Evolutionary conservation across 2,329 filamentous ascomycete species (phyloP).

Genomic region (Alternaria atra): DNA sequence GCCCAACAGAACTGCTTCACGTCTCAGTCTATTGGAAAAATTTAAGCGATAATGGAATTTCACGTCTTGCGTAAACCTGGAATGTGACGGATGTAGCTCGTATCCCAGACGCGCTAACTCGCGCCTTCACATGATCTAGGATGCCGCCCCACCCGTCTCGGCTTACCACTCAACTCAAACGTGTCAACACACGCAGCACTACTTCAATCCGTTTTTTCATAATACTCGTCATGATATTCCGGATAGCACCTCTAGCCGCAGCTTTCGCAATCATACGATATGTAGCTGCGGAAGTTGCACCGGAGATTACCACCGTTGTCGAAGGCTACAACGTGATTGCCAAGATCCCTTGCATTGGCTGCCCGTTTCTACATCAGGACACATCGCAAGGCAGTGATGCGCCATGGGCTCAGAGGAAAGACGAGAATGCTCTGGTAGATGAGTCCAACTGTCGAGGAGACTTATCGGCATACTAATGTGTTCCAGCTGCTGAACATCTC

Average conservation of each 20-base stretch:
- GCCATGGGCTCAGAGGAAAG: slow-evolving; percentile 36
- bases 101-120: slow-evolving; percentile 17
- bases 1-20: rapidly evolving
- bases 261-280: slow-evolving; percentile 3
- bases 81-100: neutral
- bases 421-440: slow-evolving; percentile 40
- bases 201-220: neutral
- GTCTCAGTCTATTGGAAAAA: neutral
- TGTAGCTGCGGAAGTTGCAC: slow-evolving; percentile 31
- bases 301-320: slow-evolving; percentile 41
- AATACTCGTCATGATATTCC: slow-evolving; percentile 25
- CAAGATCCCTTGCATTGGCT: slow-evolving; percentile 45
- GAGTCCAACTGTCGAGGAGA: neutral
- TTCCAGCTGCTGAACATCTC: slow-evolving; percentile 42
- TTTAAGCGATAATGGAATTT: neutral
- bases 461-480: neutral
- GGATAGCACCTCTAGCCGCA: slow-evolving; percentile 15
- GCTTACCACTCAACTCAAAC: slow-evolving; percentile 16
- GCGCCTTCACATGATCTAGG: slow-evolving; percentile 18
- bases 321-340: slow-evolving; percentile 46
- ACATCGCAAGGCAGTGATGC: slow-evolving; percentile 34
- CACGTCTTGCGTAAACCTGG: neutral
- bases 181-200: slow-evolving; percentile 18
- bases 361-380: slow-evolving; percentile 46
- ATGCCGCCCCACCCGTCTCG: slow-evolving; percentile 19